These are phyloP conservation scores for Calonectria pseudoturangicola DNA, from an alignment of 2,329 filamentous ascomycete genomes.

Conservation along the genomic window DNA sequence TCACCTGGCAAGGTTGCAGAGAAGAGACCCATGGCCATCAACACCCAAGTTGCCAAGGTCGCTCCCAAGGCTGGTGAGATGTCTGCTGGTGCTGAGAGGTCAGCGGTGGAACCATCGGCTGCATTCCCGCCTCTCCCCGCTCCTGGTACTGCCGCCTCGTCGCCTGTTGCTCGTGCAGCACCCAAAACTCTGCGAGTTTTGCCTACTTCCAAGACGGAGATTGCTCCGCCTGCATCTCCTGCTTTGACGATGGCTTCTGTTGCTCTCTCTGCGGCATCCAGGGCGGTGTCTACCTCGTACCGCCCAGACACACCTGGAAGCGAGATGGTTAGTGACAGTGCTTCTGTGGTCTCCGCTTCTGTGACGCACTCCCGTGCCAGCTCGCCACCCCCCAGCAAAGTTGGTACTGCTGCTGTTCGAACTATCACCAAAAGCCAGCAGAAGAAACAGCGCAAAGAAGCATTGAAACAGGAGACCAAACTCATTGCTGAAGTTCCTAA, in stretches of 20 bases:
- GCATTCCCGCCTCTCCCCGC: conserved; percentile 72
- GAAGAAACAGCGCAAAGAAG: conserved; percentile 84
- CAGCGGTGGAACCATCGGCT: conserved; percentile 56
- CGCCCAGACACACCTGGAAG: conserved; percentile 84
- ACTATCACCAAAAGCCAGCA: conserved; percentile 85
- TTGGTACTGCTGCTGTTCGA: conserved; percentile 81
- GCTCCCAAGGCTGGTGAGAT: conserved; percentile 57
- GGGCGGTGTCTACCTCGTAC: conserved; percentile 60
- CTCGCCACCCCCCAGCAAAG: conserved; percentile 79
- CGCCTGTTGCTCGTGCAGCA: conserved; percentile 70
- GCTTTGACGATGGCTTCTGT: conserved; percentile 57
- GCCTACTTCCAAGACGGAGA: conserved; percentile 78
- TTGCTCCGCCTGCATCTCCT: conserved; percentile 63
- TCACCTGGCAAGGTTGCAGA: conserved; percentile 39
- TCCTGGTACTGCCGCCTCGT: conserved; percentile 66
- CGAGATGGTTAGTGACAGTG: conserved; percentile 85
- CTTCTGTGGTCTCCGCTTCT: conserved; percentile 83
- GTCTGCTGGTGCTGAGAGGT: conserved; percentile 57
- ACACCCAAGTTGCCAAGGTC: conserved; percentile 69
- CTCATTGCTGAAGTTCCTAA: conserved; percentile 70
- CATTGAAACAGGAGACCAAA: conserved; percentile 77
- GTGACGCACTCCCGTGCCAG: conserved; percentile 80
- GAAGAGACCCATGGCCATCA: conserved; percentile 64
- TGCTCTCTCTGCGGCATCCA: conserved; percentile 54
- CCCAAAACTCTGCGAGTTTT: conserved; percentile 83